These are phyloP conservation scores for Condylostoma magnum DNA, from an alignment of 169 alveolate genomes.

Conservation along the genomic window DNA sequence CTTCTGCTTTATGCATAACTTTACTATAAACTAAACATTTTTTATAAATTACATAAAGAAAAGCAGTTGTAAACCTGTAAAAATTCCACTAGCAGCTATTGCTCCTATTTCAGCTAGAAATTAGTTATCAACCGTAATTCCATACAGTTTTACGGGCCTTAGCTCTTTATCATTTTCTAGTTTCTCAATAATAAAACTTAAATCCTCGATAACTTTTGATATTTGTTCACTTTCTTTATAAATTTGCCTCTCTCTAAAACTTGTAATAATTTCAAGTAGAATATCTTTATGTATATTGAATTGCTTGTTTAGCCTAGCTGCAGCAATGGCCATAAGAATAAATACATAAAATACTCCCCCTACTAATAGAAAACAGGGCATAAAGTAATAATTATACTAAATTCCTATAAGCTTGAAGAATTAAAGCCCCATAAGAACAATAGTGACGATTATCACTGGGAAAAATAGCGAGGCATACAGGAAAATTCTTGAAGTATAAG, in stretches of 20 bases:
- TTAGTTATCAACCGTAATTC: neutral
- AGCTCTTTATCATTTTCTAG: constrained; percentile 3
- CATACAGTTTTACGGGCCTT: constrained; percentile 1
- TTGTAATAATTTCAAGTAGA: neutral
- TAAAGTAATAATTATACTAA: neutral
- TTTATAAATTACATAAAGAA: too few relatives aligned
- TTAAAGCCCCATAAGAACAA: neutral
- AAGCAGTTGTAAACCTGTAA: too few relatives aligned
- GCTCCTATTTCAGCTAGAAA: neutral
- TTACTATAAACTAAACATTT: too few relatives aligned
- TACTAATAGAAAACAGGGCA: neutral
- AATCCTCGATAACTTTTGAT: neutral
- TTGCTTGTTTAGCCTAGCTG: neutral
- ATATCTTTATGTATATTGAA: neutral
- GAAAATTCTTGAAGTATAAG: neutral
- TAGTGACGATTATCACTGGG: neutral
- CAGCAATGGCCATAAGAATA: neutral
- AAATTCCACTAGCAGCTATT: neutral
- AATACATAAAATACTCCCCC: neutral
- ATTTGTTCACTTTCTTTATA: neutral
- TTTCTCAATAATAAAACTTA: neutral
- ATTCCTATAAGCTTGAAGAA: neutral
- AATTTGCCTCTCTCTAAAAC: neutral
- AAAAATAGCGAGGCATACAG: neutral
- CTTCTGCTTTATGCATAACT: too few relatives aligned